Evolutionary conservation across 2,329 filamentous ascomycete genomes (phyloP).

Genomic region (Venturia nashicola): DNA sequence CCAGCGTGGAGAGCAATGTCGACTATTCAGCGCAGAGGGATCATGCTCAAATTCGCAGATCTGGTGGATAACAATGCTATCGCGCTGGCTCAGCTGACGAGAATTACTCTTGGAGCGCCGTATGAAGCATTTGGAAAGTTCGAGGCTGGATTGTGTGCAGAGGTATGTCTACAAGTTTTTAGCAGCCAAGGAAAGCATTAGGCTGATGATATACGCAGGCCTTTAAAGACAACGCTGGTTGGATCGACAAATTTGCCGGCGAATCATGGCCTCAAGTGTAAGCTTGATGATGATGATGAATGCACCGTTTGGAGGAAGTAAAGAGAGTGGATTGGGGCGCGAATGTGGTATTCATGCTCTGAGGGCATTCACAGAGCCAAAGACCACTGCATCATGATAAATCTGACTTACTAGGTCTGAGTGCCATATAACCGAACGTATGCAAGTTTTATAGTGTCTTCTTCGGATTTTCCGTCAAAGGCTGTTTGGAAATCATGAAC

Average conservation of each 20-base stretch:
- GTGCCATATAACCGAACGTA: neutral
- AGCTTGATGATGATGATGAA: constrained; percentile 26
- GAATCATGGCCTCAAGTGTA: constrained; percentile 27
- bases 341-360: constrained; percentile 38
- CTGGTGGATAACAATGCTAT: constrained; percentile 18
- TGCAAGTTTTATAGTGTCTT: too few species aligned
- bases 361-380: constrained; percentile 36
- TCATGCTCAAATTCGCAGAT: constrained; percentile 22
- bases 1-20: constrained; percentile 26
- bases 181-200: neutral
- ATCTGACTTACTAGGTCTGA: constrained; percentile 14
- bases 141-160: constrained; percentile 27
- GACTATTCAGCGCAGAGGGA: constrained; percentile 17
- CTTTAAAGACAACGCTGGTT: constrained; percentile 26
- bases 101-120: constrained; percentile 36
- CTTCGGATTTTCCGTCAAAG: too few species aligned
- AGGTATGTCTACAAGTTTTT: constrained; percentile 14
- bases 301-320: constrained; percentile 38
- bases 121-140: constrained; percentile 32
- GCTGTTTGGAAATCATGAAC: too few species aligned
- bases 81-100: constrained; percentile 21
- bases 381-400: constrained; percentile 40
- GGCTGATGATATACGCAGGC: constrained; percentile 14
- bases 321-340: constrained; percentile 37
- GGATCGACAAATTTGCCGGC: constrained; percentile 29